Percentiles rank a stretch among this genome's conserved stretches.
These are phyloP conservation scores for Rubia occidens DNA, from an alignment of 305 asterid genomes.

Conservation along the genomic window DNA sequence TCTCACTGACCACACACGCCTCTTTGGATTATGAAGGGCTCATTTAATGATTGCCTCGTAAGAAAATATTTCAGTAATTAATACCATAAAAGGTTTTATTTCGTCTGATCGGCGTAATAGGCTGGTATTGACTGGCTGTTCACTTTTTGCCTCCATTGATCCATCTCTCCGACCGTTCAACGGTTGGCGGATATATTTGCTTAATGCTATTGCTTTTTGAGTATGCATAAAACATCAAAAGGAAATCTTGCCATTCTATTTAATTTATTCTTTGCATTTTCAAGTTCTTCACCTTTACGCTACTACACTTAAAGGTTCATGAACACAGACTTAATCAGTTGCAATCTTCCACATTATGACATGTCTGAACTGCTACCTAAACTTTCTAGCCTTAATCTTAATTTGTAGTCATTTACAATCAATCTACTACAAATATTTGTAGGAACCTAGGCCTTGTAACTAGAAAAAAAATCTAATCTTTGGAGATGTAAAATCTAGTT, in stretches of 20 bases:
- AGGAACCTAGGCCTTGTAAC: neutral
- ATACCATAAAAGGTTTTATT: neutral
- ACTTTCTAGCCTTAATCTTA: neutral
- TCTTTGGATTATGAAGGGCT: neutral
- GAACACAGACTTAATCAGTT: neutral
- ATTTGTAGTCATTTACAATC: neutral
- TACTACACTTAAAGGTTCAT: neutral
- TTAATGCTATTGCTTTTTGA: neutral
- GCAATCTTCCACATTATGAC: neutral
- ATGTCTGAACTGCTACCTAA: neutral
- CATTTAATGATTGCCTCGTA: neutral
- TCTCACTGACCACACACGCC: neutral
- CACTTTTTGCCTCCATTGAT: neutral
- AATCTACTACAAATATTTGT: neutral
- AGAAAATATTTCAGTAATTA: neutral
- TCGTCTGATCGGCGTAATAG: neutral
- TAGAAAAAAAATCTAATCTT: neutral
- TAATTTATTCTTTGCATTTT: neutral
- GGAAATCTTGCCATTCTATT: neutral
- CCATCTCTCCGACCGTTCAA: neutral
- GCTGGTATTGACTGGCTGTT: neutral
- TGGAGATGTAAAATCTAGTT: neutral
- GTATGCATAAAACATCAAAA: neutral
- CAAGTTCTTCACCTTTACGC: neutral
- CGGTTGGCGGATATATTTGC: neutral